Base-by-base conservation (phyloP, 257 asterid species). In the Gentiana straminea region DNA sequence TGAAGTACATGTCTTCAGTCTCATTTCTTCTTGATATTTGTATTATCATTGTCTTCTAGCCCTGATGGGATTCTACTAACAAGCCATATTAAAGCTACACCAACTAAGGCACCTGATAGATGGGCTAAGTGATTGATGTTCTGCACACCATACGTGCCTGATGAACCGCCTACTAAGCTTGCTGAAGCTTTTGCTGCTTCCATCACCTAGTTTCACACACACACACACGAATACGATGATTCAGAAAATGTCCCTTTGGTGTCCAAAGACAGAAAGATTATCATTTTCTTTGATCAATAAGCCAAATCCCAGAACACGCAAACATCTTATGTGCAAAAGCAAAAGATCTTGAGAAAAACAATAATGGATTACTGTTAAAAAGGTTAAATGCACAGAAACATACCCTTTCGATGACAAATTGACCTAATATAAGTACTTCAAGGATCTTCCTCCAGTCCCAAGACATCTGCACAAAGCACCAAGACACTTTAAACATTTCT, bases 361-460 rank as follows among this genome's bases (percentile, higher is more conserved):
- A 15, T 50, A 37, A 24, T 24, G 10, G 35, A 33, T 34, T 46
- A 38, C 43, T 3, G 56, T 34, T 61, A 32, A 46, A 55, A 61
- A 1, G 36, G 13, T 59, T n/a, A 50, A 51, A 39, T 8, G 5
- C 9, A 57, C 0, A 39, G 45, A 58, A 51, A 13, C 13, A n/a
- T 83, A 87, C 98, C 95, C 74, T 92, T 64, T 92, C 95, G n/a
- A 88, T 77, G 8, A 88, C 98, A 66, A 88, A 92, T 57, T 92
- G 98, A 49, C 98, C 98, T 80, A 88, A 57, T 59, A 92, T 81
- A 68, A 92, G 93, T 43, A 83, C 93, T 79, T 92, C 97, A 34
- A 92, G 95, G 49, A 91, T 91, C 90, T 87, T 91, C 70, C 97
- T 84, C 98, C 97, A 91, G 77, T 91, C 95, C 94, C 94, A 91